Conservation (phyloP, 345 rosid genomes). For the Diplotaxis tenuifolia region DNA sequence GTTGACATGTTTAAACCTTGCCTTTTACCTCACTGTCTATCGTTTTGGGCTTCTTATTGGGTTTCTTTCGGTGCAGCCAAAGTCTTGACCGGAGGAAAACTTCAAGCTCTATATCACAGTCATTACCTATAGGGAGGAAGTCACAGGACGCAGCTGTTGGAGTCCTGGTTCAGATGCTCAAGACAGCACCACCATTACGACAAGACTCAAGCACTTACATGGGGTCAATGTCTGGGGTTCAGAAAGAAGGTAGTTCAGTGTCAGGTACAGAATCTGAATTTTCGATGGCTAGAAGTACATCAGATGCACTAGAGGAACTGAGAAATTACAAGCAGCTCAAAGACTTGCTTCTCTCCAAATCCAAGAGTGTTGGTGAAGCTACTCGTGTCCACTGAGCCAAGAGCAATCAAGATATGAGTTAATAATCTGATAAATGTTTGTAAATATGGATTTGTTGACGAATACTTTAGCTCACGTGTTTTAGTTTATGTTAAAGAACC, state of each 20-base stretch:
- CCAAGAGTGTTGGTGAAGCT: slow-evolving; percentile 44
- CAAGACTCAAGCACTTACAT: slow-evolving; percentile 76
- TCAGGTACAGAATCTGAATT: slow-evolving; percentile 63
- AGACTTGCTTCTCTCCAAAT: slow-evolving; percentile 74
- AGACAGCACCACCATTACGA: slow-evolving; percentile 75
- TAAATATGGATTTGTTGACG: background rate
- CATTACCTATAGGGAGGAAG: slow-evolving; percentile 48
- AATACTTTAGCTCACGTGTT: slow-evolving; percentile 4
- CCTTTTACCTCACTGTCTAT: background rate
- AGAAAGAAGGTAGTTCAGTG: slow-evolving; percentile 44
- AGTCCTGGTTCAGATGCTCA: slow-evolving; percentile 72
- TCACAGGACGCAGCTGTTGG: slow-evolving; percentile 96
- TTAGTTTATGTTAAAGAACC: background rate
- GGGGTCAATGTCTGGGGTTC: slow-evolving; percentile 48
- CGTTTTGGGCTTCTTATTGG: background rate
- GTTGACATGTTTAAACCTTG: slow-evolving; percentile 7
- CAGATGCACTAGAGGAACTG: slow-evolving; percentile 88
- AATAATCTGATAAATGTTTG: background rate
- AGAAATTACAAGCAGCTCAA: slow-evolving; percentile 75
- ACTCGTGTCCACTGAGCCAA: slow-evolving; percentile 41
- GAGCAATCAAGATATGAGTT: slow-evolving; percentile 11
- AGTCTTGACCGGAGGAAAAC: slow-evolving; percentile 47
- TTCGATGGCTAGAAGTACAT: slow-evolving; percentile 63
- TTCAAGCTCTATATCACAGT: slow-evolving; percentile 47
- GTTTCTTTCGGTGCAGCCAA: slow-evolving; percentile 40